Base-by-base conservation (phyloP, 2,329 filamentous ascomycete genomes). In the Neofusicoccum ribis region DNA sequence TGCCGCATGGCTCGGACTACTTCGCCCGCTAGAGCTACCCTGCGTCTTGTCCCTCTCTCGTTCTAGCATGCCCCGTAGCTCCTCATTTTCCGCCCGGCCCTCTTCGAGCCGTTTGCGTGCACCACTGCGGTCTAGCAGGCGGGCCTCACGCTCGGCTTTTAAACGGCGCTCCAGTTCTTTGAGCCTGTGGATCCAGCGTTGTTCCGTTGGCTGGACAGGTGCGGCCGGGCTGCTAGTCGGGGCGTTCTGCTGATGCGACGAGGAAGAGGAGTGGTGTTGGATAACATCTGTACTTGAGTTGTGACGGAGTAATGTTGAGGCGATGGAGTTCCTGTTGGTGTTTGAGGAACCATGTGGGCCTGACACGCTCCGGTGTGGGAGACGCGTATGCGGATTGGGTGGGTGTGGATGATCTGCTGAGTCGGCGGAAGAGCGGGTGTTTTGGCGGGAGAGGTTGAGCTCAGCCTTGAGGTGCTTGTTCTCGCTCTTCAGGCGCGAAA, bases 161-260 rank as follows among this genome's bases (percentile, higher is more conserved):
- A 99, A 83, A 70, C 96, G 88, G 69, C 89, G 86, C 81, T 99
- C 95, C 70, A 98, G 82, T 74, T 98, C 93, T 65, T 92, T 88
- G 39, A 98, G 83, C 6, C 95, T 83, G 68, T 96, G 86, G 69
- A 96, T 88, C 92, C 92, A 97, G 70, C 90, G 87, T 69, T 91
- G 89, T 70, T 94, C 90, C 44, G 82, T 83, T 1, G 81, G 80
- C 58, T 77, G 34, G 79, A 70, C 4, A 50, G 68, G 68, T 50
- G 69, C 67, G 34, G 76, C 36, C 71, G 41, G n/a, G 12, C 27
- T 34, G 41, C 31, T 47, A 12, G 76, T 65, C 20, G 56, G 37
- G 8, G 37, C 6, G 60, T 71, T 67, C 23, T 72, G 72, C 39
- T 74, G 74, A 41, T 70, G 46, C 34, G 63, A 60, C 4, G 82